These are phyloP conservation scores for Jackrogersella minutella DNA, from an alignment of 495 filamentous ascomycete species.

Conservation along the genomic window DNA sequence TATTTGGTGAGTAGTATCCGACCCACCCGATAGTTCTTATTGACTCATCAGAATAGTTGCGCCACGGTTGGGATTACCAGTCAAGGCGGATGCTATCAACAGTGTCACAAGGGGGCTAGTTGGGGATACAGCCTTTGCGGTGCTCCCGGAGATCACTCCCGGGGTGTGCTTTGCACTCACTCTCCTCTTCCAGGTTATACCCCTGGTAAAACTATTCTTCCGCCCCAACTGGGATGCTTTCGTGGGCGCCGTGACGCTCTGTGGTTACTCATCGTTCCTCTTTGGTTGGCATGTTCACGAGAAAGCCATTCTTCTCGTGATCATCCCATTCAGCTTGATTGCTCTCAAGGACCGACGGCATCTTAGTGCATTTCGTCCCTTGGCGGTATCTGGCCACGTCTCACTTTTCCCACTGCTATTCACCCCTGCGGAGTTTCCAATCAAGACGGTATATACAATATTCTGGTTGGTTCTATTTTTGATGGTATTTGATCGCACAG, in stretches of 20 bases:
- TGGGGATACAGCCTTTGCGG: conserved; percentile 93
- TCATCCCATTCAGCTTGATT: conserved; percentile 94
- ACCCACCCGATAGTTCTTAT: conserved; percentile 1
- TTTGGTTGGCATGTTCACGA: conserved; percentile 99
- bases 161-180: conserved; percentile 83
- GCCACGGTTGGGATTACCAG: conserved; percentile 74
- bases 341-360: conserved; percentile 92
- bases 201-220: conserved; percentile 81
- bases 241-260: conserved; percentile 89
- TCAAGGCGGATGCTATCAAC: conserved; percentile 76
- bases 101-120: conserved; percentile 93
- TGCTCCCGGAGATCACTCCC: conserved; percentile 86
- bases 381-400: conserved; percentile 93
- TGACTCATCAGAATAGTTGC: conserved; percentile 66
- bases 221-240: conserved; percentile 87
- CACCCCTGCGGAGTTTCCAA: conserved; percentile 87
- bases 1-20: conserved; percentile 66
- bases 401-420: conserved; percentile 95
- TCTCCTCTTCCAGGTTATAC: conserved; percentile 80
- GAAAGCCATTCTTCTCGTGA: conserved; percentile 92
- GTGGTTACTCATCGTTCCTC: conserved; percentile 94
- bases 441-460: conserved; percentile 94
- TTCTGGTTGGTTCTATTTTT: conserved; percentile 90
- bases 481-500: conserved; percentile 82
- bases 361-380: conserved; percentile 87